A percentile compares a stretch with the other conserved stretches of the same genome.
These are phyloP conservation scores for Rhizopus stolonifer DNA, from an alignment of 371 early-diverging fungal genomes.

Conservation along the genomic window DNA sequence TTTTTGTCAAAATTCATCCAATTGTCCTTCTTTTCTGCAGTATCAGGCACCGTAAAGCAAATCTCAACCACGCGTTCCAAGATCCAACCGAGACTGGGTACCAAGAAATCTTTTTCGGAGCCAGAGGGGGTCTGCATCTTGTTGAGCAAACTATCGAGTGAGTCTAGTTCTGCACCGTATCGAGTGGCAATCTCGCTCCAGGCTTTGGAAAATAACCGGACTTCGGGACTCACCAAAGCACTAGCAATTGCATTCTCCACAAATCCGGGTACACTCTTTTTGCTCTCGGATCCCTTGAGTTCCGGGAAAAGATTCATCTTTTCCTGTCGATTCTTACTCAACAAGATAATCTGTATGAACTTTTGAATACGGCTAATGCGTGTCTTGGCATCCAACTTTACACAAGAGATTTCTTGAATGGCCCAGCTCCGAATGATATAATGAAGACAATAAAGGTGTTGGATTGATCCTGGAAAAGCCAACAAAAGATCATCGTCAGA, in stretches of 20 bases:
- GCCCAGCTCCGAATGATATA: constrained; percentile 75
- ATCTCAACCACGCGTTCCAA: constrained; percentile 49
- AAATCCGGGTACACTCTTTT: constrained; percentile 67
- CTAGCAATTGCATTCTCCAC: constrained; percentile 75
- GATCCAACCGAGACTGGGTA: constrained; percentile 57
- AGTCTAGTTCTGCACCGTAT: constrained; percentile 56
- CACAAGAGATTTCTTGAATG: constrained; percentile 59
- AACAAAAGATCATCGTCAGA: constrained; percentile 51
- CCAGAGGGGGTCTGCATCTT: constrained; percentile 18
- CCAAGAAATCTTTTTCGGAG: constrained; percentile 12
- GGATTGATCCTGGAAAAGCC: constrained; percentile 70
- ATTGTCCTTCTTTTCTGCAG: constrained; percentile 37
- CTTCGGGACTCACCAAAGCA: constrained; percentile 79
- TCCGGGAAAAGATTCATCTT: constrained; percentile 37
- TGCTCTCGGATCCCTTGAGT: constrained; percentile 20
- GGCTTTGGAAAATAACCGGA: constrained; percentile 63
- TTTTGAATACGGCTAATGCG: constrained; percentile 63
- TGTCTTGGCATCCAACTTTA: constrained; percentile 45
- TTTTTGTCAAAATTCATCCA: constrained; percentile 75
- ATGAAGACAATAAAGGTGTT: constrained; percentile 69
- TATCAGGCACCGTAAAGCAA: constrained; percentile 38
- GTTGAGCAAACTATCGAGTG: constrained; percentile 48
- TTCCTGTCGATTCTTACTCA: constrained; percentile 50
- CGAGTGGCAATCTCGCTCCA: constrained; percentile 64
- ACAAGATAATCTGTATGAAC: constrained; percentile 58